Evolutionary conservation across 179 eudicot genomes (phyloP).

Genomic region (Drosera spatulata): DNA sequence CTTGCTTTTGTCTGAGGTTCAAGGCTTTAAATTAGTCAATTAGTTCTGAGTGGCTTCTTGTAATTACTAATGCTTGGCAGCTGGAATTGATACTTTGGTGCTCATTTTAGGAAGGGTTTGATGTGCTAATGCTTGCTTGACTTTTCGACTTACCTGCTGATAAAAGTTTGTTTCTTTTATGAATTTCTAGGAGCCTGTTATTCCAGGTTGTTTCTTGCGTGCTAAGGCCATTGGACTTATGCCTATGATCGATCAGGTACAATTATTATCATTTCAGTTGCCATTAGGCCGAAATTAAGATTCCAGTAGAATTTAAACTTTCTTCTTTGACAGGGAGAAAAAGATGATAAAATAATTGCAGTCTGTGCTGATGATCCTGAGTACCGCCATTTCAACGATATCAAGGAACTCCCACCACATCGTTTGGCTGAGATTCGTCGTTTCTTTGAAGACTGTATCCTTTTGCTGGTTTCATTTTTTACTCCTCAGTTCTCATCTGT

Average conservation of each 20-base stretch:
- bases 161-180: not conserved
- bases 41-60: no score
- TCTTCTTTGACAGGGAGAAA: constrained; percentile 16
- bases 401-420: constrained; percentile 41
- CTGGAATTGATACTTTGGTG: no score
- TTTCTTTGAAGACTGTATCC: constrained; percentile 43
- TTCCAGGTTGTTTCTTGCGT: constrained; percentile 28
- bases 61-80: no score
- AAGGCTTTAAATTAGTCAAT: not conserved
- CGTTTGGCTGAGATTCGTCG: constrained; percentile 47
- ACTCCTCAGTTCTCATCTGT: not conserved
- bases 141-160: not conserved
- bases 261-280: no score
- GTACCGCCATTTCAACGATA: constrained; percentile 23
- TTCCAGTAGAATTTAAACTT: no score
- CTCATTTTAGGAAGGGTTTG: not conserved
- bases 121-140: not conserved
- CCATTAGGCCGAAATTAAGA: no score
- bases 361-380: constrained; percentile 38
- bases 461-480: constrained; percentile 4
- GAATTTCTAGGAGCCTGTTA: constrained; percentile 21
- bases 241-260: constrained; percentile 31
- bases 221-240: constrained; percentile 8
- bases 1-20: not conserved
- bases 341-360: constrained; percentile 32